Evolutionary conservation across 202 grass and related monocot species (phyloP), one percentile per base, ranked within the genome.

Genomic region (Eragrostis tef): DNA sequence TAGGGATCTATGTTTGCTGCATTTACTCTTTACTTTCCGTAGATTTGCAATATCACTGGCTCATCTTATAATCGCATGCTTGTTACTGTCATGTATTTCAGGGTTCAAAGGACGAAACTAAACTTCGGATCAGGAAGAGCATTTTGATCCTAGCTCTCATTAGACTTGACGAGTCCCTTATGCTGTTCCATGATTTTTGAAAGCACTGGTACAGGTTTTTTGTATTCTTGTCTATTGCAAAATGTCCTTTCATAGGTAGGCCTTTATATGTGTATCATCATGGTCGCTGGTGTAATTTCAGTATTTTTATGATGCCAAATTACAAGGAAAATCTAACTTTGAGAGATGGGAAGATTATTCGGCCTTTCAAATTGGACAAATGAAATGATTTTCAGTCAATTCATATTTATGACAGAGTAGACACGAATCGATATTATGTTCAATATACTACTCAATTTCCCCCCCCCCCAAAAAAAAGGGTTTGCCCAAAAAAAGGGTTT

Each of bases 121-220:
- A 90, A 21, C 78, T 87, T 51, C 62, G 36, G 75, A 84, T 71
- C 10, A 83, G 73, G 87, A 88, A 74, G 77, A 76, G 29, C 17
- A 54, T 92, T 31, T 70, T 97, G 69, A 71, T 90, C 78, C 62
- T 88, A 74, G 87, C 91, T 43, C 91, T 92, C 22, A 70, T 63
- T 26, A 94, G 89, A 81, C 84, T 91, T 83, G 94, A 98, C 57
- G 92, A 94, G 24, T 89, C 92, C 48, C 72, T 94, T 15, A 85
- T 98, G 92, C 0, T 98, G 72, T 98, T 98, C 84, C 84, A 86
- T 66, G 86, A 89, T 83, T 98, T 94, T 71, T 86, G 11, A 79
- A 62, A 48, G 65, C 25, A 31, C 66, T 15, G 21, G 24, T 62
- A 43, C 20, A 46, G 4, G 27, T 75, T 3, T 39, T 39, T 36